A percentile compares a stretch with the other conserved stretches of the same genome.
Evolutionary conservation across 1,284 basidiomycete genomes (phyloP).

Genomic region (Pseudozyma thailandica): DNA sequence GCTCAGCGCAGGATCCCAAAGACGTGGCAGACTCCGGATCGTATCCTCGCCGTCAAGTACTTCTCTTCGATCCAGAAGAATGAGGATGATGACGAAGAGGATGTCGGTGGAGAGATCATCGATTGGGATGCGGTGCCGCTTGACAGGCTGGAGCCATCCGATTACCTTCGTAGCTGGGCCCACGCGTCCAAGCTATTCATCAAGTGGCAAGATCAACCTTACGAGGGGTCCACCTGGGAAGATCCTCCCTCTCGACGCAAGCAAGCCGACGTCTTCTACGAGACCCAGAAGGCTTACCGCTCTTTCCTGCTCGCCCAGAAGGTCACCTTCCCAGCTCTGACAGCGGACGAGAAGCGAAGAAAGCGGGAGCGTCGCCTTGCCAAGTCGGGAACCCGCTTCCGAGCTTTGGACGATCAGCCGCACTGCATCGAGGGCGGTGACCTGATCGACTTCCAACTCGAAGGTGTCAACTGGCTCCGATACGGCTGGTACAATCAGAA

Average conservation of each 20-base stretch:
- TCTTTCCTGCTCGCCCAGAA: slow-evolving; percentile 76
- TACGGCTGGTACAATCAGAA: slow-evolving; percentile 74
- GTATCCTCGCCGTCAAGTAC: slow-evolving; percentile 50
- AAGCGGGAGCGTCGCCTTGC: slow-evolving; percentile 46
- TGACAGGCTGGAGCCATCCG: slow-evolving; percentile 27
- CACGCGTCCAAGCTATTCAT: slow-evolving; percentile 66
- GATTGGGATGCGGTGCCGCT: slow-evolving; percentile 27
- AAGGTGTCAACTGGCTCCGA: slow-evolving; percentile 89
- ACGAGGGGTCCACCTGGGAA: slow-evolving; percentile 89
- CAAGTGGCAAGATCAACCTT: slow-evolving; percentile 90
- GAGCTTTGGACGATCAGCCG: slow-evolving; percentile 69
- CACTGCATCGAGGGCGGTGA: slow-evolving; percentile 69
- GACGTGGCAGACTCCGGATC: slow-evolving; percentile 53
- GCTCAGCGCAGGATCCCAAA: slow-evolving; percentile 50
- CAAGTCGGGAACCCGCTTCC: slow-evolving; percentile 47
- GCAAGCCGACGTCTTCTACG: slow-evolving; percentile 73
- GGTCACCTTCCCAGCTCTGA: slow-evolving; percentile 74
- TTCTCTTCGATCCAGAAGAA: slow-evolving; percentile 26
- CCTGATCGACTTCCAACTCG: slow-evolving; percentile 73
- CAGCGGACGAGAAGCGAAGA: slow-evolving; percentile 46
- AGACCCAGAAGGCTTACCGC: slow-evolving; percentile 76
- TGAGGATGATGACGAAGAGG: slow-evolving; percentile 27
- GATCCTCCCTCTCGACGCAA: slow-evolving; percentile 78
- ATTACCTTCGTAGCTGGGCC: slow-evolving; percentile 33
- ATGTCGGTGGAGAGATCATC: slow-evolving; percentile 29